These are phyloP conservation scores for Fusarium caatingaense DNA, from an alignment of 2,329 filamentous ascomycete species.

Conservation along the genomic window DNA sequence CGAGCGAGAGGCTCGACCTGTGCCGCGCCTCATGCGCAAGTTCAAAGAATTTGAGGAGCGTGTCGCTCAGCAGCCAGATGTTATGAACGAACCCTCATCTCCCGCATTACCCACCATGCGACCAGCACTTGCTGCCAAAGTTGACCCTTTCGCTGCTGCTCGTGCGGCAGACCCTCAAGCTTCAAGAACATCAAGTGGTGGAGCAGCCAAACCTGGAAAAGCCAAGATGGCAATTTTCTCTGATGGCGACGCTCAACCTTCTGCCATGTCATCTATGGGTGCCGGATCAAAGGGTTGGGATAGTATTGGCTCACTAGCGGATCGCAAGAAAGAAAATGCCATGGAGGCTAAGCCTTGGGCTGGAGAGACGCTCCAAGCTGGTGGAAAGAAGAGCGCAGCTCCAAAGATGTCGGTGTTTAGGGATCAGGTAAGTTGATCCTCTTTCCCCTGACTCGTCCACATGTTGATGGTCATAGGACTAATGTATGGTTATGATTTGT, in stretches of 20 bases:
- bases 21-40: constrained; percentile 84
- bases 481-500: constrained; percentile 71
- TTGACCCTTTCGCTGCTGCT: constrained; percentile 79
- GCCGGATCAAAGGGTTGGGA: constrained; percentile 83
- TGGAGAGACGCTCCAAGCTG: constrained; percentile 89
- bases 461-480: constrained; percentile 97
- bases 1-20: constrained; percentile 85
- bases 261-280: constrained; percentile 64
- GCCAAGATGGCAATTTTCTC: constrained; percentile 93
- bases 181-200: constrained; percentile 61
- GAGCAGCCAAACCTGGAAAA: constrained; percentile 73
- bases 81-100: constrained; percentile 77
- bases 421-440: constrained; percentile 78
- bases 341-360: constrained; percentile 90
- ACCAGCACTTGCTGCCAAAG: constrained; percentile 84
- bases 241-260: constrained; percentile 73
- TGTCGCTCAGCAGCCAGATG: constrained; percentile 72
- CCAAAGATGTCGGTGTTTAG: constrained; percentile 94
- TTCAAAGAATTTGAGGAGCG: constrained; percentile 91
- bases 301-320: constrained; percentile 84
- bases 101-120: constrained; percentile 87
- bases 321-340: constrained; percentile 94
- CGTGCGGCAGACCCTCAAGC: constrained; percentile 73
- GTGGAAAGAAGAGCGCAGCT: constrained; percentile 78
- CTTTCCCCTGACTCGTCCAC: constrained; percentile 58